A percentile compares a stretch with the other conserved stretches of the same genome.
Conservation (phyloP, 2,329 filamentous ascomycete species). For the Cercospora brassicicola region DNA sequence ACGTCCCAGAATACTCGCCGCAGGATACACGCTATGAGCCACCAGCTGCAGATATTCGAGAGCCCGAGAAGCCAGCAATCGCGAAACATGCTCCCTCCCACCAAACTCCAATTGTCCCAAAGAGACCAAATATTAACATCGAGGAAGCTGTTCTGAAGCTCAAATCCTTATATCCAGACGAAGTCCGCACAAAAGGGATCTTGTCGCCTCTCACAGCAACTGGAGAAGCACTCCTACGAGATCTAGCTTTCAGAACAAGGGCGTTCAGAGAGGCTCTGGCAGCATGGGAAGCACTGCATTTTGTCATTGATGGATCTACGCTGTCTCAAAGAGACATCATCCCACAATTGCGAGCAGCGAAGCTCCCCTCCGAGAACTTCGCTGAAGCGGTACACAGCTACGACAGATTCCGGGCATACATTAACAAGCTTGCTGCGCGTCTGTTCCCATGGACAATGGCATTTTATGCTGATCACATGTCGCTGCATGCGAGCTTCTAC, state of each 20-base stretch:
- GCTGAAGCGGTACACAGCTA: slow-evolving; percentile 41
- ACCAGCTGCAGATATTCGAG: neutral
- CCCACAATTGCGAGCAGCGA: slow-evolving; percentile 13
- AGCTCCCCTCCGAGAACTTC: neutral
- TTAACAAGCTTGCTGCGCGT: slow-evolving; percentile 42
- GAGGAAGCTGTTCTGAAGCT: slow-evolving; percentile 14
- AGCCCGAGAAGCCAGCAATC: neutral
- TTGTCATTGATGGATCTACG: neutral
- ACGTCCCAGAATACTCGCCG: neutral
- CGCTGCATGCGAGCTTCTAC: slow-evolving; percentile 36
- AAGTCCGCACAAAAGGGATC: slow-evolving; percentile 18
- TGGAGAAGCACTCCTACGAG: slow-evolving; percentile 21
- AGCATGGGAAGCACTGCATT: slow-evolving; percentile 23
- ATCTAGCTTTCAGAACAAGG: slow-evolving; percentile 20
- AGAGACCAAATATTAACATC: neutral
- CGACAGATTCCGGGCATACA: slow-evolving; percentile 45
- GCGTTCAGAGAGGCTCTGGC: slow-evolving; percentile 21
- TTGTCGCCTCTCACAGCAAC: slow-evolving; percentile 19
- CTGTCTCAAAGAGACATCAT: slow-evolving; percentile 15
- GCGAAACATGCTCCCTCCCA: neutral
- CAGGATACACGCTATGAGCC: neutral
- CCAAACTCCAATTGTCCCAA: neutral
- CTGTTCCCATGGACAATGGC: slow-evolving; percentile 46
- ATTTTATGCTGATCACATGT: slow-evolving; percentile 50
- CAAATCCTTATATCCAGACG: slow-evolving; percentile 11